Percentiles rank a stretch among this genome's conserved stretches.
phyloP scores from a whole-genome alignment of 768 basidiomycete species.

The Suillus subalutaceus region DNA sequence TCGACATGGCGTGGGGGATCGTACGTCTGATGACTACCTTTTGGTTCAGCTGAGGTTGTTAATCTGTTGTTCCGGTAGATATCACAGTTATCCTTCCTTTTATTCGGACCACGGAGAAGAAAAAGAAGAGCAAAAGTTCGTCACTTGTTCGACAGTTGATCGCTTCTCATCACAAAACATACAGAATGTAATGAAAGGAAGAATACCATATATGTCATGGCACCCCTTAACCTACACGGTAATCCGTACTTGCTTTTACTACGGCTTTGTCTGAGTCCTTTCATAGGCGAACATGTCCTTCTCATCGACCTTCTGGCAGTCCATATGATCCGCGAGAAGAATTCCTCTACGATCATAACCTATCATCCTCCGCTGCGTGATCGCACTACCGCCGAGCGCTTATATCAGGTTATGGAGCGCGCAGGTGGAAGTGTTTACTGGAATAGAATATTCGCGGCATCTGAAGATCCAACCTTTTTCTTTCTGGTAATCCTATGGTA shows the following conservation, averaged over 20 bases:
- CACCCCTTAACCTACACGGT: not conserved
- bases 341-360: conserved; percentile 35
- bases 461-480: conserved; percentile 50
- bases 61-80: conserved; percentile 29
- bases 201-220: conserved; percentile 8
- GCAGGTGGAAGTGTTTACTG: conserved; percentile 35
- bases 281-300: conserved; percentile 25
- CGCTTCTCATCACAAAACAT: not conserved
- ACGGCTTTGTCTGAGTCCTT: not conserved
- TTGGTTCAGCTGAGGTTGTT: not conserved
- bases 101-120: conserved; percentile 38
- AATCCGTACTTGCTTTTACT: not conserved
- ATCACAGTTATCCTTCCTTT: conserved; percentile 36
- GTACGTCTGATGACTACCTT: not conserved
- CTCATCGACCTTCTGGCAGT: conserved; percentile 41
- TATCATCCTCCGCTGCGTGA: conserved; percentile 32
- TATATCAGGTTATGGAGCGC: conserved; percentile 33
- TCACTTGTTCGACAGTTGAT: not conserved
- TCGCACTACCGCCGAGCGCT: conserved; percentile 29
- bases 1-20: not conserved
- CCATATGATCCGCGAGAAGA: conserved; percentile 37
- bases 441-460: conserved; percentile 17
- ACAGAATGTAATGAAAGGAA: not conserved
- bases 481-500: conserved; percentile 53
- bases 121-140: not conserved